phyloP scores from a whole-genome alignment of 495 filamentous ascomycete species.

The Venustampulla echinocandica region DNA sequence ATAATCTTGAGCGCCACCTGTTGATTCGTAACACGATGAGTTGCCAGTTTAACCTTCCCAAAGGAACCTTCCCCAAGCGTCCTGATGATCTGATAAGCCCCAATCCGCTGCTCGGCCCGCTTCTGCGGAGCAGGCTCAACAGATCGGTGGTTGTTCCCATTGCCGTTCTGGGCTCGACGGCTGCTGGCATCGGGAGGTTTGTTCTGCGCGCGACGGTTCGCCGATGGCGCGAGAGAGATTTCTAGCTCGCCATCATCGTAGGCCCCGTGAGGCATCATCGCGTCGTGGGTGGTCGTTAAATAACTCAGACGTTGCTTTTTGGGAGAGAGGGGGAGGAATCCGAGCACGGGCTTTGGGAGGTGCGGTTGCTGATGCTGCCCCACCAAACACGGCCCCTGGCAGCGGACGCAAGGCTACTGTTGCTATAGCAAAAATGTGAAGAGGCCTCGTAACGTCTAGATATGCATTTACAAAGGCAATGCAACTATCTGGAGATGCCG shows the following conservation, averaged over 20 bases:
- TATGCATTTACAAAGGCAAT: too few relatives aligned
- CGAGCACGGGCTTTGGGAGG: neutral
- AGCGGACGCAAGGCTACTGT: too few relatives aligned
- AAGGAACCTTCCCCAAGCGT: constrained; percentile 95
- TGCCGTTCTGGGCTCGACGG: constrained; percentile 23
- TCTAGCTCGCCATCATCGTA: constrained; percentile 89
- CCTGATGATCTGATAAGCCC: constrained; percentile 80
- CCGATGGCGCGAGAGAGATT: constrained; percentile 64
- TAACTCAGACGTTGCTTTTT: constrained; percentile 7
- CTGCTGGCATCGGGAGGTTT: constrained; percentile 22
- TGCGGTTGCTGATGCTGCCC: constrained; percentile 13
- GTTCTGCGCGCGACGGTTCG: constrained; percentile 44
- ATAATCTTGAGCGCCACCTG: constrained; percentile 98
- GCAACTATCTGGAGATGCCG: too few relatives aligned
- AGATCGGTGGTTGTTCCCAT: constrained; percentile 25
- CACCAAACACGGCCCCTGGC: constrained; percentile 11
- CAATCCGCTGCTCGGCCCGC: constrained; percentile 68
- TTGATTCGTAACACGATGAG: constrained; percentile 81
- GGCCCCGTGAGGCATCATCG: constrained; percentile 44
- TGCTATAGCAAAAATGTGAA: too few relatives aligned
- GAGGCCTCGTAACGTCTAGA: too few relatives aligned
- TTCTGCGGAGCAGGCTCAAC: constrained; percentile 25
- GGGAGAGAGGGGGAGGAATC: constrained; percentile 1
- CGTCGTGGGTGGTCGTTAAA: constrained; percentile 2
- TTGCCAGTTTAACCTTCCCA: constrained; percentile 95